Evolutionary conservation across 2,329 filamentous ascomycete species (phyloP).

Genomic region (Hortaea sp.): DNA sequence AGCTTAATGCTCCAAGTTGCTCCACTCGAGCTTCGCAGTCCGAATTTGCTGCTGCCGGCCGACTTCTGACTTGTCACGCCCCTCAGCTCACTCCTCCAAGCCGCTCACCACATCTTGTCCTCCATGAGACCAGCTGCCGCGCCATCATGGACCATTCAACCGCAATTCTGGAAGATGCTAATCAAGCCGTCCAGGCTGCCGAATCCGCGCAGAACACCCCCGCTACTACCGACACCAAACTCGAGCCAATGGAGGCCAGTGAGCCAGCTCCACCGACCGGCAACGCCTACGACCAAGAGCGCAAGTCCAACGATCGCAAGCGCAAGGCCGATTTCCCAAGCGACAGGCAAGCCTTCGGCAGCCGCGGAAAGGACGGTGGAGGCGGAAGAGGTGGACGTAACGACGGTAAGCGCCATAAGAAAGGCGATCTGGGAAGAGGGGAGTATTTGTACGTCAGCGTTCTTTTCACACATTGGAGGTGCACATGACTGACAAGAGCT

Average conservation of each 20-base stretch:
- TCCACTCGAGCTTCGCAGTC: neutral
- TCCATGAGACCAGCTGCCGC: neutral
- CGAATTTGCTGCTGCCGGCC: neutral
- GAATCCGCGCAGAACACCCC: constrained; percentile 3
- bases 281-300: constrained; percentile 3
- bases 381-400: constrained; percentile 13
- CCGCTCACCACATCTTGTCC: neutral
- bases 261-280: neutral
- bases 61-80: neutral
- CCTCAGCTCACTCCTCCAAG: neutral
- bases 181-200: constrained; percentile 8
- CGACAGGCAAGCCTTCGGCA: constrained; percentile 8
- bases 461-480: too few relatives aligned
- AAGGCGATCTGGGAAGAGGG: constrained; percentile 55
- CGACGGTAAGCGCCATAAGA: constrained; percentile 40
- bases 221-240: neutral
- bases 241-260: neutral
- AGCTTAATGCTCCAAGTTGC: neutral
- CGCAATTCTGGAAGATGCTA: constrained; percentile 23
- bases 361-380: constrained; percentile 4
- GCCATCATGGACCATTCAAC: constrained; percentile 22
- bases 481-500: constrained; percentile 20
- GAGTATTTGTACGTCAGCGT: constrained; percentile 51
- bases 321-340: constrained; percentile 20
- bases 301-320: constrained; percentile 13